Base-by-base conservation (phyloP, 345 rosid species). In the Limnanthes douglasii region DNA sequence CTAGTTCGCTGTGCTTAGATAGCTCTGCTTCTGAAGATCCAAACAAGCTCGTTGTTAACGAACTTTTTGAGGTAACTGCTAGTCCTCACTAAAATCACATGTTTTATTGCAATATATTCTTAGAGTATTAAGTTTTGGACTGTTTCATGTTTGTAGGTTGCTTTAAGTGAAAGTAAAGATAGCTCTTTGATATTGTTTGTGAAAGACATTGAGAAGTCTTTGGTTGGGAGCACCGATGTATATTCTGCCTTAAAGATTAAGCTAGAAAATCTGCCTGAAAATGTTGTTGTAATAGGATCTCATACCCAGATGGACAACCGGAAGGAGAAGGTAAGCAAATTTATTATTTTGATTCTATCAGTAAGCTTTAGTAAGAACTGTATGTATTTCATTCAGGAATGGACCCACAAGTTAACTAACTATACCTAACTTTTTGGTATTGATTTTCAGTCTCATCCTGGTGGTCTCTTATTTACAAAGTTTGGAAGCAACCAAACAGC, bases 311-410 rank as follows among this genome's bases (percentile, higher is more conserved):
- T 54, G 18, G 88, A 82, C 53, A 73, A 45, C 48, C 65, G 73
- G 18, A 69, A 78, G 50, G 95, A 82, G 64, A 75, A 86, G 95
- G 97, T 86, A 72, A n/a, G n/a, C n/a, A n/a, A n/a, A n/a, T n/a
- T n/a, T n/a, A n/a, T n/a, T n/a, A n/a, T n/a, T 34, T n/a, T n/a
- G n/a, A n/a, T n/a, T n/a, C n/a, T n/a, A n/a, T n/a, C n/a, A n/a
- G n/a, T n/a, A n/a, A n/a, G n/a, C n/a, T n/a, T n/a, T n/a, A n/a
- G n/a, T n/a, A n/a, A n/a, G n/a, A n/a, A n/a, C n/a, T n/a, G n/a
- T n/a, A n/a, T n/a, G n/a, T n/a, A n/a, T n/a, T n/a, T n/a, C n/a
- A n/a, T n/a, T n/a, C n/a, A n/a, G n/a, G n/a, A n/a, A n/a, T n/a
- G n/a, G n/a, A n/a, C n/a, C n/a, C n/a, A n/a, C n/a, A n/a, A n/a